phyloP scores from a whole-genome alignment of 1,139 yeast species.

The Debaryomyces udenii region DNA sequence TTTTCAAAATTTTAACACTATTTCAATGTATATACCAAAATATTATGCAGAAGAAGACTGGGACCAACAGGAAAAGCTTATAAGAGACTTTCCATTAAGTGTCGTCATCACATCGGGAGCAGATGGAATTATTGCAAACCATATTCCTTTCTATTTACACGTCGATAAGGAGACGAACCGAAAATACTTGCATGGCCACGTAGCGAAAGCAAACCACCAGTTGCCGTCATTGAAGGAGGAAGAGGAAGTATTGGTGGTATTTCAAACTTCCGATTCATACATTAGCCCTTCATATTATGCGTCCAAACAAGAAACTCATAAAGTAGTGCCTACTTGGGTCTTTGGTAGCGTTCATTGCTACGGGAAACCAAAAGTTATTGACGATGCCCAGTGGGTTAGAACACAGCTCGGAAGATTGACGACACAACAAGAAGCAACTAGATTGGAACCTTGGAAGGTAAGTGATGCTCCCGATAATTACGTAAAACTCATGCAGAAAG shows the following conservation, averaged over 20 bases:
- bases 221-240: slow-evolving; percentile 44
- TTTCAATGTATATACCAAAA: slow-evolving; percentile 39
- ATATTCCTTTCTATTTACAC: slow-evolving; percentile 56
- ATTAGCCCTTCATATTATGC: slow-evolving; percentile 66
- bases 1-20: no score
- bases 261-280: slow-evolving; percentile 58
- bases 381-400: slow-evolving; percentile 51
- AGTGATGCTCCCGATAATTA: slow-evolving; percentile 61
- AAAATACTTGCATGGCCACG: slow-evolving; percentile 54
- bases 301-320: slow-evolving; percentile 58
- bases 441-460: slow-evolving; percentile 56
- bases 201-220: slow-evolving; percentile 60
- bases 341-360: slow-evolving; percentile 63
- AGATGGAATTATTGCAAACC: slow-evolving; percentile 54
- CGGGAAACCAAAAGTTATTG: slow-evolving; percentile 54
- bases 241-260: slow-evolving; percentile 51
- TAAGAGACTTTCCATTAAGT: slow-evolving; percentile 54
- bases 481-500: slow-evolving; percentile 47
- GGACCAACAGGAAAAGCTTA: slow-evolving; percentile 44
- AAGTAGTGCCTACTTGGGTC: slow-evolving; percentile 75
- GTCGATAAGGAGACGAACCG: slow-evolving; percentile 42
- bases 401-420: slow-evolving; percentile 51
- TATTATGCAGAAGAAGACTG: slow-evolving; percentile 36
- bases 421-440: slow-evolving; percentile 38
- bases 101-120: slow-evolving; percentile 49